Evolutionary conservation across 768 basidiomycete species (phyloP).

Genomic region (Rickenella mellea): DNA sequence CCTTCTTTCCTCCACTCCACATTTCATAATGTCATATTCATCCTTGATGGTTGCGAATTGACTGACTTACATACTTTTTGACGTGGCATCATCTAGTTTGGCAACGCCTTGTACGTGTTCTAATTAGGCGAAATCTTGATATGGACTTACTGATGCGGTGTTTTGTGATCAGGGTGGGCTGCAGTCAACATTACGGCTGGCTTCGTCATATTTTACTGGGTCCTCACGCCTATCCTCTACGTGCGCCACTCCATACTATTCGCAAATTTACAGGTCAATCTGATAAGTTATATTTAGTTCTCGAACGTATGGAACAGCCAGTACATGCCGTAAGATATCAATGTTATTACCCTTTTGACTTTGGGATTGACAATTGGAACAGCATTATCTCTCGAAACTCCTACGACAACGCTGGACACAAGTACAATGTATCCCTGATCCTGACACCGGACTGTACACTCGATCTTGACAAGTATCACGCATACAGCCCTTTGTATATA

Average conservation of each 20-base stretch:
- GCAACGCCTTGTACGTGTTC: slow-evolving; percentile 48
- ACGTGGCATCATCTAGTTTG: slow-evolving; percentile 38
- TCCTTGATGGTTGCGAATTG: no score
- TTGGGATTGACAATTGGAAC: slow-evolving; percentile 5
- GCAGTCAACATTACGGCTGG: slow-evolving; percentile 58
- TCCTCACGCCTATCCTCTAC: slow-evolving; percentile 54
- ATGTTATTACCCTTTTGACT: neutral
- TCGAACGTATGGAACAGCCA: slow-evolving; percentile 53
- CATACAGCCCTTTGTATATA: slow-evolving; percentile 55
- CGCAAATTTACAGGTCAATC: slow-evolving; percentile 1
- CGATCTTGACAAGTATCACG: slow-evolving; percentile 42
- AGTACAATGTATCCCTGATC: slow-evolving; percentile 52
- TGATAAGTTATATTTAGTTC: slow-evolving; percentile 24
- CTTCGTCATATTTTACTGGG: slow-evolving; percentile 65
- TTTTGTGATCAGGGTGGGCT: slow-evolving; percentile 64
- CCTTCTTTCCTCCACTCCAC: no score
- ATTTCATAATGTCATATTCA: no score
- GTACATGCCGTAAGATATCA: slow-evolving; percentile 41
- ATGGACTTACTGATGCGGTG: no score
- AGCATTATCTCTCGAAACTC: slow-evolving; percentile 53
- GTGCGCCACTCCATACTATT: neutral
- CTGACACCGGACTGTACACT: slow-evolving; percentile 46
- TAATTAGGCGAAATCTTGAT: neutral
- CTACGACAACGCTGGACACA: slow-evolving; percentile 50
- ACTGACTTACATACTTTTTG: neutral